Conservation (phyloP, 495 filamentous ascomycete species). For the Amphirosellinia nigrospora region DNA sequence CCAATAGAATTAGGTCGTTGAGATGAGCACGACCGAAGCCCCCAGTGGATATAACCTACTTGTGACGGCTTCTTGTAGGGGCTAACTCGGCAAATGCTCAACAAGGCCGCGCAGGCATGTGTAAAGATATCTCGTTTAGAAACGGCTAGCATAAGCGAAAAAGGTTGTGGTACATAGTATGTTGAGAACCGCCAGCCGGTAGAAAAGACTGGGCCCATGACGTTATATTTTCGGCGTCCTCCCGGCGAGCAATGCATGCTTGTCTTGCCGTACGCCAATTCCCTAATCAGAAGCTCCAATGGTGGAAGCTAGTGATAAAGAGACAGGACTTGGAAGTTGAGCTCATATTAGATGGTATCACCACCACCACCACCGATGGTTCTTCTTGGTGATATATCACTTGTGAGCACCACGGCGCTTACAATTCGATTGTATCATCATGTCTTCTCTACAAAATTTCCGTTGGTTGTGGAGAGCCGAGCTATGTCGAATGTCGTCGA, state of each 20-base stretch:
- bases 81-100: not conserved
- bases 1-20: not conserved
- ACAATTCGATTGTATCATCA: not conserved
- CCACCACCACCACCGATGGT: no score
- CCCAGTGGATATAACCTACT: no score
- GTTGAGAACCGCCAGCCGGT: not conserved
- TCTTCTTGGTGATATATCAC: not conserved
- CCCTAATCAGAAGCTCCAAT: not conserved
- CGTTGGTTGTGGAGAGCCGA: not conserved
- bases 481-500: conserved; percentile 8
- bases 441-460: not conserved
- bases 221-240: not conserved
- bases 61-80: not conserved
- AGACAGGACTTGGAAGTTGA: not conserved
- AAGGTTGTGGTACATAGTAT: not conserved
- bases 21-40: not conserved
- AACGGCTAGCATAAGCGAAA: not conserved
- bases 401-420: not conserved
- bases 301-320: not conserved
- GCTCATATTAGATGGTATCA: not conserved
- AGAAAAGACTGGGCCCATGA: conserved; percentile 6
- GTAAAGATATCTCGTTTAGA: not conserved
- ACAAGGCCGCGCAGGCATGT: not conserved
- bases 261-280: not conserved
- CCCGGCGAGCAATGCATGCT: not conserved